Evolutionary conservation across 164 flowering plant species (phyloP).

Genomic region (Kalanchoe fedtschenkoi): DNA sequence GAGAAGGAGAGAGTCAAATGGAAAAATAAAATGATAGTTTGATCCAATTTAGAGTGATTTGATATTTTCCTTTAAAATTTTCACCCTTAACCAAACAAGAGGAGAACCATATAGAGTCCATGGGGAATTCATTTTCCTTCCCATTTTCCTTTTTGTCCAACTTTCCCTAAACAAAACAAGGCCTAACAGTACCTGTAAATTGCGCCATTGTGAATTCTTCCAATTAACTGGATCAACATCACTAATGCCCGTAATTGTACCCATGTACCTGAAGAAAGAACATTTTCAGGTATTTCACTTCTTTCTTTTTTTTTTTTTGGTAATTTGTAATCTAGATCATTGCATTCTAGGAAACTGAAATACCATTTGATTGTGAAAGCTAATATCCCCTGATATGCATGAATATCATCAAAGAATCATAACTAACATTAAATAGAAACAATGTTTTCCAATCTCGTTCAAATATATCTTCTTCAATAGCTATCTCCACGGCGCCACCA

Average conservation of each 20-base stretch:
- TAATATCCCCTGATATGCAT: not conserved
- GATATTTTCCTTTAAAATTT: too few species aligned
- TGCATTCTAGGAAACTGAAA: not conserved
- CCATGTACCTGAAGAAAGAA: constrained; percentile 71
- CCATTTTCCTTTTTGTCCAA: too few species aligned
- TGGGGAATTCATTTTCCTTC: too few species aligned
- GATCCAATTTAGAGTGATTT: too few species aligned
- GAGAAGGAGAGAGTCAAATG: too few species aligned
- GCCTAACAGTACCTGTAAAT: constrained; percentile 59
- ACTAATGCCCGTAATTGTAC: constrained; percentile 88
- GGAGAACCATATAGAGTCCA: too few species aligned
- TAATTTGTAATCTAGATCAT: too few species aligned
- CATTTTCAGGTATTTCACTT: not conserved
- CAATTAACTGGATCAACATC: constrained; percentile 89
- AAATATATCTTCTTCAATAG: not conserved
- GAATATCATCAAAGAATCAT: not conserved
- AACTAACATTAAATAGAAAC: not conserved
- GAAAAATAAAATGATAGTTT: too few species aligned
- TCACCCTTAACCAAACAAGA: too few species aligned
- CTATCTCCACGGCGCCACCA: not conserved
- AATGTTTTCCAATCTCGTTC: not conserved
- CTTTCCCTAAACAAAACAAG: too few species aligned
- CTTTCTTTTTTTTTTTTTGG: too few species aligned
- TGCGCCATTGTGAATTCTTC: constrained; percentile 99
- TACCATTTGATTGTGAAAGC: not conserved